These are phyloP conservation scores for Yarrowia sp. DNA, from an alignment of 805 yeast species.

Conservation along the genomic window DNA sequence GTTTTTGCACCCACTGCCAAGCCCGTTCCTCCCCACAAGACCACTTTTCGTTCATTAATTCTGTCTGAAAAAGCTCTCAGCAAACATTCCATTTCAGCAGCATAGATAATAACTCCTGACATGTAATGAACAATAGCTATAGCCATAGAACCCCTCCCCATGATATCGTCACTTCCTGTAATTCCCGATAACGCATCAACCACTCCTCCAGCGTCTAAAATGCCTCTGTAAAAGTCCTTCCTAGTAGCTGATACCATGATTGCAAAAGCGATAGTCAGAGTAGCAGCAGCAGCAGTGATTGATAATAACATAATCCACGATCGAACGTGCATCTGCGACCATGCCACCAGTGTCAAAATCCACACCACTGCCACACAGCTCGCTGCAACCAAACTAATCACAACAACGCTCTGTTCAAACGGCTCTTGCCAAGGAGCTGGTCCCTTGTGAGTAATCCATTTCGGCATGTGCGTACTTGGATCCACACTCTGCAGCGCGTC, in stretches of 20 bases:
- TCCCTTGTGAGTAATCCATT: not conserved
- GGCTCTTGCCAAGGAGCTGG: constrained; percentile 24
- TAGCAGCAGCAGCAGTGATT: not conserved
- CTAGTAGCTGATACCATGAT: not conserved
- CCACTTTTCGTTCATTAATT: constrained; percentile 3
- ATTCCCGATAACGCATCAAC: constrained; percentile 4
- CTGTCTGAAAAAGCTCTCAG: constrained; percentile 10
- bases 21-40: constrained; percentile 5
- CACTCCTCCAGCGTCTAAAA: constrained; percentile 4
- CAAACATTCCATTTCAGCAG: constrained; percentile 2
- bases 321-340: not conserved
- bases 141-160: not conserved
- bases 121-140: constrained; percentile 6
- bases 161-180: not conserved
- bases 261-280: constrained; percentile 1
- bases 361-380: constrained; percentile 16
- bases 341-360: constrained; percentile 2
- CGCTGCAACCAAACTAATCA: not conserved
- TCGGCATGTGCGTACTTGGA: not conserved
- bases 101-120: constrained; percentile 21
- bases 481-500: constrained; percentile 3
- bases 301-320: constrained; percentile 4
- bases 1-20: not conserved
- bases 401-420: constrained; percentile 7
- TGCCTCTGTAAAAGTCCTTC: not conserved